These are phyloP conservation scores for Annona cherimola DNA, from an alignment of 164 flowering plant genomes.

Conservation along the genomic window DNA sequence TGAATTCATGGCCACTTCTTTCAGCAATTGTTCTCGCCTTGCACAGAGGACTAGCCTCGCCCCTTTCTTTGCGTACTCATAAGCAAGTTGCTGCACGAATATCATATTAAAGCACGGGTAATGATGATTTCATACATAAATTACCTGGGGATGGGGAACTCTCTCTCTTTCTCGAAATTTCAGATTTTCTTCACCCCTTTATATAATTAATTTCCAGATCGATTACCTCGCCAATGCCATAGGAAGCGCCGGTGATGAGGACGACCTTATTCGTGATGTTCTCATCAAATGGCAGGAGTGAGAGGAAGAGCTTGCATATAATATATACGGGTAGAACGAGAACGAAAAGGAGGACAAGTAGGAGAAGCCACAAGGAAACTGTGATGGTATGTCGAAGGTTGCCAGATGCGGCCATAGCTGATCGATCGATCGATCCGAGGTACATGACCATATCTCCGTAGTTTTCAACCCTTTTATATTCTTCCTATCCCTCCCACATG, in stretches of 20 bases:
- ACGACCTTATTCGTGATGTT: conserved; percentile 11
- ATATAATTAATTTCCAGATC: too few relatives aligned
- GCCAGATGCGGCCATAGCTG: too few relatives aligned
- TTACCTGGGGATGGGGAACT: too few relatives aligned
- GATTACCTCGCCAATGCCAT: conserved; percentile 15
- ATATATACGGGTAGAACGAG: conserved; percentile 2
- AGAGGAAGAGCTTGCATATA: conserved; percentile 5
- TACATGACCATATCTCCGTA: too few relatives aligned
- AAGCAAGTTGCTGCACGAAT: conserved; percentile 37
- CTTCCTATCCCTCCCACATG: too few relatives aligned
- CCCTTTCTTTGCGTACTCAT: conserved; percentile 57
- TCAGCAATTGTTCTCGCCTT: conserved; percentile 43
- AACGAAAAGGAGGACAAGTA: background rate
- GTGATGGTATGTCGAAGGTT: too few relatives aligned
- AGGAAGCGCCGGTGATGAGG: conserved; percentile 19
- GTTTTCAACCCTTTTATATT: too few relatives aligned
- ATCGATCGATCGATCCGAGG: too few relatives aligned
- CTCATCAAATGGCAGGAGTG: background rate
- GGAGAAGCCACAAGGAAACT: background rate
- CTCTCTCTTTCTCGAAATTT: too few relatives aligned
- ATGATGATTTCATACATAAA: too few relatives aligned
- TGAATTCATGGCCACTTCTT: conserved; percentile 36
- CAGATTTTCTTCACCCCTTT: too few relatives aligned
- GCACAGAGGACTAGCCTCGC: conserved; percentile 51
- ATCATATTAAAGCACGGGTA: too few relatives aligned